phyloP scores from a whole-genome alignment of 2,329 filamentous ascomycete species.

The Hymenoscyphus albidus region DNA sequence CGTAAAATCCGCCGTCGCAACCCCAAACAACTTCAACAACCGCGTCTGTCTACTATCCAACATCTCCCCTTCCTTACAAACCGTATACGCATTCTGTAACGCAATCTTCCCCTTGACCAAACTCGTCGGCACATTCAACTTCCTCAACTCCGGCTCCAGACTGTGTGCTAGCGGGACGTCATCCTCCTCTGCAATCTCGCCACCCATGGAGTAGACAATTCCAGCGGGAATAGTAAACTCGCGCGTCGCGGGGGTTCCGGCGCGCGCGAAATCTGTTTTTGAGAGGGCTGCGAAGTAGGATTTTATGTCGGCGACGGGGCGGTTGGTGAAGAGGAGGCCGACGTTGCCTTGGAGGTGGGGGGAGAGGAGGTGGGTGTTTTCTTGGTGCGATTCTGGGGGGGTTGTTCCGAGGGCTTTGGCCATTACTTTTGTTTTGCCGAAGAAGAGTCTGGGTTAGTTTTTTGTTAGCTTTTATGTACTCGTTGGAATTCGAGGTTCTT shows the following conservation, averaged over 20 bases:
- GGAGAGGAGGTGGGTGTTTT: slow-evolving; percentile 68
- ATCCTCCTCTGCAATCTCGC: slow-evolving; percentile 73
- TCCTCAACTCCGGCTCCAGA: slow-evolving; percentile 84
- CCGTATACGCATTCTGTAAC: slow-evolving; percentile 48
- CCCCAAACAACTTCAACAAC: slow-evolving; percentile 87
- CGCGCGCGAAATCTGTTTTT: slow-evolving; percentile 86
- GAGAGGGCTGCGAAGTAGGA: slow-evolving; percentile 69
- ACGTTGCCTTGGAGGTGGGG: slow-evolving; percentile 75
- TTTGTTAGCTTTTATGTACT: background rate
- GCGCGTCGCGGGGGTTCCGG: slow-evolving; percentile 71
- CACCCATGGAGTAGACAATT: slow-evolving; percentile 74
- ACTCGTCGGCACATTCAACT: slow-evolving; percentile 83
- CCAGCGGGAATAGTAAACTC: slow-evolving; percentile 79
- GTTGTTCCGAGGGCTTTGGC: slow-evolving; percentile 82
- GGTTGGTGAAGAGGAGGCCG: slow-evolving; percentile 86
- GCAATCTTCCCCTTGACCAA: slow-evolving; percentile 86
- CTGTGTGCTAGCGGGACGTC: slow-evolving; percentile 86
- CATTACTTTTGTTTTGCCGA: slow-evolving; percentile 99
- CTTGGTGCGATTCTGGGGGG: slow-evolving; percentile 73
- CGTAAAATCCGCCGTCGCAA: slow-evolving; percentile 86
- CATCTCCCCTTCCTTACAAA: slow-evolving; percentile 81
- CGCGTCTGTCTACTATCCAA: slow-evolving; percentile 91
- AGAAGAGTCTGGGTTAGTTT: slow-evolving; percentile 68
- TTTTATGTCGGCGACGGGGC: slow-evolving; percentile 61
- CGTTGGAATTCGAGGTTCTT: background rate